A percentile compares a stretch with the other conserved stretches of the same genome.
Evolutionary conservation across 1,284 basidiomycete genomes (phyloP).

Genomic region (Ceratobasidium sp.): DNA sequence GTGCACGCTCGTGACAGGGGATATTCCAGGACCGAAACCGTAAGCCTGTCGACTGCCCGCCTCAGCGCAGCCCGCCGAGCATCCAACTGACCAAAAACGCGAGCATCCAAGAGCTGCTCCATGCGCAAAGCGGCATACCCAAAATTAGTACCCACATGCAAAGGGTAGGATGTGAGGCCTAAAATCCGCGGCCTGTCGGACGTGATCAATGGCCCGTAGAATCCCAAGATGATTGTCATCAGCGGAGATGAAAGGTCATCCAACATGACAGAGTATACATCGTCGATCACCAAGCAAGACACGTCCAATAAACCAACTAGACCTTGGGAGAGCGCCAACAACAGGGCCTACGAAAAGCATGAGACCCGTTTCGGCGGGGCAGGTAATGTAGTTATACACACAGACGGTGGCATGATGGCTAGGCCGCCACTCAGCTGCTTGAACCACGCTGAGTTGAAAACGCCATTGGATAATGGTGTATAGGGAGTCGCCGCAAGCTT

Average conservation of each 20-base stretch:
- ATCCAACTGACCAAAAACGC: constrained; percentile 21
- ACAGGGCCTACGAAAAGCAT: neutral
- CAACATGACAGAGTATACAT: constrained; percentile 29
- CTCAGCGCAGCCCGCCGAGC: neutral
- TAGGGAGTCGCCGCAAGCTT: neutral
- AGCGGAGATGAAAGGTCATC: constrained; percentile 23
- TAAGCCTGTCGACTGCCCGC: neutral
- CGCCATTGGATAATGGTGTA: neutral
- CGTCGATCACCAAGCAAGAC: constrained; percentile 22
- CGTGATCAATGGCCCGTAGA: constrained; percentile 16
- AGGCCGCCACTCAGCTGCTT: constrained; percentile 11
- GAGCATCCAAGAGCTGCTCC: constrained; percentile 42
- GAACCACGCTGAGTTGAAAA: constrained; percentile 22
- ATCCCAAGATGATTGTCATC: constrained; percentile 19
- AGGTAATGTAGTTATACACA: constrained; percentile 10
- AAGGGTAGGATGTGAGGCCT: constrained; percentile 33
- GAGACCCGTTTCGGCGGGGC: neutral
- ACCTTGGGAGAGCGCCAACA: constrained; percentile 31
- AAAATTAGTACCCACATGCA: constrained; percentile 17
- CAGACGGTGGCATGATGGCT: constrained; percentile 13
- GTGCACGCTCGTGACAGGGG: neutral
- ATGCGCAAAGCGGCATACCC: constrained; percentile 37
- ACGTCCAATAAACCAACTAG: constrained; percentile 2
- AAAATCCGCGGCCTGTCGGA: constrained; percentile 7
- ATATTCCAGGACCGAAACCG: constrained; percentile 32